Conservation (phyloP, 2,329 filamentous ascomycete genomes). For the Alternaria ventricosa region DNA sequence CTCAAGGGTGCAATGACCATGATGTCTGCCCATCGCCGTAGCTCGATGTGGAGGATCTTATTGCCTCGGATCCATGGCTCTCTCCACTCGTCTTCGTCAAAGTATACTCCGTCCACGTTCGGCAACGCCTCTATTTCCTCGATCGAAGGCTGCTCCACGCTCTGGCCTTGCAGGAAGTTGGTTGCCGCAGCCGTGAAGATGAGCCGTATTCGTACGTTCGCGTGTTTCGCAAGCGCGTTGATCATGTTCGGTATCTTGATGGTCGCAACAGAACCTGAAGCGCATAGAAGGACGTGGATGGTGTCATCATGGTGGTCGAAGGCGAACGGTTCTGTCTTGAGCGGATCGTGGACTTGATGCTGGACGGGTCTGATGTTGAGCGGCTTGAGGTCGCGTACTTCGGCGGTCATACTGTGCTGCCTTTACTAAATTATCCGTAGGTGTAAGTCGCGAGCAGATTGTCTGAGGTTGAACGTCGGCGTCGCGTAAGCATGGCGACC, state of each 20-base stretch:
- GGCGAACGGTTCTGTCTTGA: conserved; percentile 23
- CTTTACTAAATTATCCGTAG: background rate
- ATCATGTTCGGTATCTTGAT: conserved; percentile 71
- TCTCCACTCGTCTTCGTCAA: conserved; percentile 86
- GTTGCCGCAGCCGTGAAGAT: conserved; percentile 77
- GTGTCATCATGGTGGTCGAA: conserved; percentile 41
- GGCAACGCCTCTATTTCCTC: conserved; percentile 64
- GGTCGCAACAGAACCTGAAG: conserved; percentile 80
- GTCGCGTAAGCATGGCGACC: conserved; percentile 2
- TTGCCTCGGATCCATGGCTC: conserved; percentile 77
- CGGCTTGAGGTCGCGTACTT: conserved; percentile 35
- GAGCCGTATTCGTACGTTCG: conserved; percentile 78
- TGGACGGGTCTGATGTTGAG: conserved; percentile 36
- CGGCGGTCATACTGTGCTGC: conserved; percentile 28
- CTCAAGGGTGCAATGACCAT: conserved; percentile 81
- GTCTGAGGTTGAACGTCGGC: conserved; percentile 1
- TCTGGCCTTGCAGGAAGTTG: conserved; percentile 79
- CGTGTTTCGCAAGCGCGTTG: conserved; percentile 60
- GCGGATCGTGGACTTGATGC: conserved; percentile 28
- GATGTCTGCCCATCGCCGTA: conserved; percentile 81
- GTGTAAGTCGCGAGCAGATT: conserved; percentile 13
- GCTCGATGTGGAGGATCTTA: conserved; percentile 88
- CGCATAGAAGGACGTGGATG: conserved; percentile 69
- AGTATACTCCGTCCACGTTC: conserved; percentile 81
- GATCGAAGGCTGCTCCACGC: conserved; percentile 76